Base-by-base conservation (phyloP, 768 basidiomycete species). In the Ramaria sp. region DNA sequence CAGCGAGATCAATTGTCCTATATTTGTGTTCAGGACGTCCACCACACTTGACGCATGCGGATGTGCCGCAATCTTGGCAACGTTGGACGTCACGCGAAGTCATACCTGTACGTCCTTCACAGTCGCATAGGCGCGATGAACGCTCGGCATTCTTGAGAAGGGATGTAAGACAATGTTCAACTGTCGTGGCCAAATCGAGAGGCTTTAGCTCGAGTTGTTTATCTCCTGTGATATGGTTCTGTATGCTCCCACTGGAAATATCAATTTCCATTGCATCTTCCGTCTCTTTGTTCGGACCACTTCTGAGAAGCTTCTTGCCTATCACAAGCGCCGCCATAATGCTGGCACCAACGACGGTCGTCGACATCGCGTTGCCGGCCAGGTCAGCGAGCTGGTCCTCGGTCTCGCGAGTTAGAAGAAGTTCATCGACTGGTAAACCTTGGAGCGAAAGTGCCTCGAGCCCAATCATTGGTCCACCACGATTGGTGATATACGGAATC, bases 351-450 rank as follows among this genome's bases (percentile, higher is more conserved):
- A 97, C 93, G 24, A 96, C 94, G 0, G 94, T 96, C 4, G 93
- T 91, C 1, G 92, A 93, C 94, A 97, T 97, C 59, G 94, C 94
- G 65, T 97, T 97, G 1, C 94, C 94, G 19, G 94, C 93, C 15
- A 97, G 76, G 69, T 96, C 92, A 3, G 92, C 91, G 7, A 97
- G 76, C 59, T 97, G 86, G 68, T 96, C 94, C 68, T 94, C 89
- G 17, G 81, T 90, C 70, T 97, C 94, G 52, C 91, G 84, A 1
- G 94, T 96, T 54, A 97, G 77, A 19, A 96, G 77, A 1, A 97
- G 77, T 67, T 92, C 88, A 69, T 95, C 88, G 33, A 95, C 83
- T 0, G 94, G 94, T 41, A 97, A 81, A 33, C 94, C 94, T 67
- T 97, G 94, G 78, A 97, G 86, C 11, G 89, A 87, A 43, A 97